phyloP scores from a whole-genome alignment of 2,329 filamentous ascomycete genomes.

The Colletotrichum musae region DNA sequence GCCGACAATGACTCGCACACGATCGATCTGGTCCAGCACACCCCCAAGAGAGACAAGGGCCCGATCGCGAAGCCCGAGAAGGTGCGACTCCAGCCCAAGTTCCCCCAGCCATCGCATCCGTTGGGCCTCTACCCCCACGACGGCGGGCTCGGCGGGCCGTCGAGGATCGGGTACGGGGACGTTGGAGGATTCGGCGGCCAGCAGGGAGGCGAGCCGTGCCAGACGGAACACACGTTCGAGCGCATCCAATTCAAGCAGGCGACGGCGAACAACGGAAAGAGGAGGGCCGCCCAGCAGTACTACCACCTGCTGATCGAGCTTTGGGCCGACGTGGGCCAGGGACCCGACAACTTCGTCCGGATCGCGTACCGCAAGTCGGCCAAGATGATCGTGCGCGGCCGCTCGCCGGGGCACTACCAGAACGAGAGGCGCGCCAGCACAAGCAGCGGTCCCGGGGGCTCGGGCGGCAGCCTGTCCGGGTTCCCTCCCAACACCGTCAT shows the following conservation, averaged over 20 bases:
- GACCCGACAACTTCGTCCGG: slow-evolving; percentile 73
- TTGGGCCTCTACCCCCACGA: slow-evolving; percentile 61
- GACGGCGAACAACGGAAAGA: slow-evolving; percentile 93
- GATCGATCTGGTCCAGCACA: slow-evolving; percentile 91
- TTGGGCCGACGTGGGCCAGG: slow-evolving; percentile 76
- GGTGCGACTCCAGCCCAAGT: slow-evolving; percentile 76
- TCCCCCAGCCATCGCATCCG: slow-evolving; percentile 65
- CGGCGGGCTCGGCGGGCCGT: slow-evolving; percentile 50
- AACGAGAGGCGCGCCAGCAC: slow-evolving; percentile 78
- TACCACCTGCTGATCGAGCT: slow-evolving; percentile 93
- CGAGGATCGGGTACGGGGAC: slow-evolving; percentile 53
- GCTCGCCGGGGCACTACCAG: slow-evolving; percentile 86
- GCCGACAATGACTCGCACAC: slow-evolving; percentile 81
- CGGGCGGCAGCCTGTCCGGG: slow-evolving; percentile 72
- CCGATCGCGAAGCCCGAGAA: slow-evolving; percentile 82
- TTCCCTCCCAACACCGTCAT: slow-evolving; percentile 58
- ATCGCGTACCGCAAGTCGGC: slow-evolving; percentile 81
- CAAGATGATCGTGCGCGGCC: slow-evolving; percentile 88
- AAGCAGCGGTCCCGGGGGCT: slow-evolving; percentile 77
- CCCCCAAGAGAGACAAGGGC: slow-evolving; percentile 91
- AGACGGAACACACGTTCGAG: slow-evolving; percentile 79
- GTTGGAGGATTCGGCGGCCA: slow-evolving; percentile 50
- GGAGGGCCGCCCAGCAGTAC: slow-evolving; percentile 91
- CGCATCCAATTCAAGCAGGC: slow-evolving; percentile 96
- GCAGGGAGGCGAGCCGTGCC: slow-evolving; percentile 53